phyloP scores from a whole-genome alignment of 106 monocot species.

The Gastrodia elata region DNA sequence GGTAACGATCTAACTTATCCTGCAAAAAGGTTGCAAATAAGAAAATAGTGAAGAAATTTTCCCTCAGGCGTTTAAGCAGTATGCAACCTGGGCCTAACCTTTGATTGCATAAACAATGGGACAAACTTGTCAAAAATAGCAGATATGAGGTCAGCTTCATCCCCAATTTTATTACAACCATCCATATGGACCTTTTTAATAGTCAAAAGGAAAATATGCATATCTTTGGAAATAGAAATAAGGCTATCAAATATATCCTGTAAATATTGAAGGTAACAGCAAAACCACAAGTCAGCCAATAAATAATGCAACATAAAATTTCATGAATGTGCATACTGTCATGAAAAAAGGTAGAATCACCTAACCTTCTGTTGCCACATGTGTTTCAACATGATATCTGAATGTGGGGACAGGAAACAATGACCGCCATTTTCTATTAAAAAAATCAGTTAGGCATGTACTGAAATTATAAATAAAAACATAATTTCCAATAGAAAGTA shows the following conservation, averaged over 20 bases:
- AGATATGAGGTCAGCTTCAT: slow-evolving; percentile 21
- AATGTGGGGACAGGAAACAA: slow-evolving; percentile 25
- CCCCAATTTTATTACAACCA: slow-evolving; percentile 24
- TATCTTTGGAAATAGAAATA: slow-evolving; percentile 47
- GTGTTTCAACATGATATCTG: slow-evolving; percentile 32
- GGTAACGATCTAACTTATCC: slow-evolving; percentile 51
- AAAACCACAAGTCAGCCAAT: background rate
- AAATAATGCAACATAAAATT: background rate
- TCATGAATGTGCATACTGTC: background rate
- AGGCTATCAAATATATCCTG: slow-evolving; percentile 67
- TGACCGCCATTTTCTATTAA: slow-evolving; percentile 16
- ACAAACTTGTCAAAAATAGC: slow-evolving; percentile 30
- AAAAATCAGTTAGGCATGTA: background rate
- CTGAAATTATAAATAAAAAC: background rate
- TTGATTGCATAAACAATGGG: slow-evolving; percentile 40
- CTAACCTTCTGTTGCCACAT: slow-evolving; percentile 86
- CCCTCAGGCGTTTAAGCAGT: background rate
- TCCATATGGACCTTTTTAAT: slow-evolving; percentile 39
- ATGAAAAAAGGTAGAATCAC: background rate
- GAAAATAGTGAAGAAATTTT: background rate
- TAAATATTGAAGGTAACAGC: slow-evolving; percentile 5
- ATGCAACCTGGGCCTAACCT: slow-evolving; percentile 33
- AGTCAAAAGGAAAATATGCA: slow-evolving; percentile 31
- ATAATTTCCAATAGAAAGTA: slow-evolving; percentile 7
- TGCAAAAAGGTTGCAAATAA: slow-evolving; percentile 28